Percentiles rank a stretch among this genome's conserved stretches.
phyloP scores from a whole-genome alignment of 768 basidiomycete genomes.

The Leccinum subgranulosum region DNA sequence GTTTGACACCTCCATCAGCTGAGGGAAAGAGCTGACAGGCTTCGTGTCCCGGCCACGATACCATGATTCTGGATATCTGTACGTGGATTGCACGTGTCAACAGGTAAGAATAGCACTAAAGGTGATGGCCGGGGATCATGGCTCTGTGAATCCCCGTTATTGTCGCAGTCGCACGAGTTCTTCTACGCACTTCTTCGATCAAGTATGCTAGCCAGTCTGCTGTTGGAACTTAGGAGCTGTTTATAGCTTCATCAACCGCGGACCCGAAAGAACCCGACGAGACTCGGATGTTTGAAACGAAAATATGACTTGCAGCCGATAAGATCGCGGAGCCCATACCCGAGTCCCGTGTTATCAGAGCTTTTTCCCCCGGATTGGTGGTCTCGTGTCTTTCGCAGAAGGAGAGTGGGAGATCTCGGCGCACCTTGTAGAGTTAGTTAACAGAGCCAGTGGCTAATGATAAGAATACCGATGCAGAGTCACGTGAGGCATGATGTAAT shows the following conservation, averaged over 20 bases:
- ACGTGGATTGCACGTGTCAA: neutral
- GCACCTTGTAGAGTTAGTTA: neutral
- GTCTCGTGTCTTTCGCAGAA: neutral
- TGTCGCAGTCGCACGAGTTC: neutral
- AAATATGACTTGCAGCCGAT: neutral
- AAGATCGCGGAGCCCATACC: neutral
- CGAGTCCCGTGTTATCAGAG: neutral
- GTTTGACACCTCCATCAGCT: neutral
- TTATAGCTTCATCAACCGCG: neutral
- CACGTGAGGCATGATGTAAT: slow-evolving; percentile 5
- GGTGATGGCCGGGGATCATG: neutral
- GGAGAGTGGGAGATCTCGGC: neutral
- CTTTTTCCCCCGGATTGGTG: neutral
- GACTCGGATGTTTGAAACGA: neutral
- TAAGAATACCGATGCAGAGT: neutral
- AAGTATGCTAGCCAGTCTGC: neutral
- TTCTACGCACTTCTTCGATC: neutral
- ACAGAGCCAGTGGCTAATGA: neutral
- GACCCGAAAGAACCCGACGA: neutral
- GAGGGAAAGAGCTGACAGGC: neutral
- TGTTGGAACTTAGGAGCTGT: neutral
- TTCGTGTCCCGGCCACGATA: neutral
- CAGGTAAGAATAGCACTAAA: slow-evolving; percentile 5
- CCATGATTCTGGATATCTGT: neutral
- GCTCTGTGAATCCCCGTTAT: neutral